phyloP scores from a whole-genome alignment of 768 basidiomycete genomes.

The Hygrocybe punicea region DNA sequence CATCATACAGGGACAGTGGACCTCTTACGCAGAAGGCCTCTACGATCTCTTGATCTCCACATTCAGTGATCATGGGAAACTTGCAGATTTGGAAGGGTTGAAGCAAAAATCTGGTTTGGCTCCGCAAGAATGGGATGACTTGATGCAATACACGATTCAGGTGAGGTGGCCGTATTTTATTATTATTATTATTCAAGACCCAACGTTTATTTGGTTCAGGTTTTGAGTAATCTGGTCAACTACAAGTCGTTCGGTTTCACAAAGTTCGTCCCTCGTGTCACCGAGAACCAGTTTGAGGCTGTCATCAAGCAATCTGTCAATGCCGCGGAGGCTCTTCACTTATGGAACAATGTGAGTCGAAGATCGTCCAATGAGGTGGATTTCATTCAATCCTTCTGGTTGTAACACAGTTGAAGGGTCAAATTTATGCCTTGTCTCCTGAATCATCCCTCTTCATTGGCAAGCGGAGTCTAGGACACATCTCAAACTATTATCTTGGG shows the following conservation, averaged over 20 bases:
- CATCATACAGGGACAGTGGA: slow-evolving; percentile 85
- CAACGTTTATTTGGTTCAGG: slow-evolving; percentile 27
- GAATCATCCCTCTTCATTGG: slow-evolving; percentile 72
- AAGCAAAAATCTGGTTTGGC: slow-evolving; percentile 52
- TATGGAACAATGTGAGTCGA: slow-evolving; percentile 60
- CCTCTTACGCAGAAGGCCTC: slow-evolving; percentile 60
- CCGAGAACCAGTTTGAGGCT: slow-evolving; percentile 56
- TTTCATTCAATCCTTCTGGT: too few relatives aligned
- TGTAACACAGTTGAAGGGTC: slow-evolving; percentile 55
- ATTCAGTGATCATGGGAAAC: slow-evolving; percentile 57
- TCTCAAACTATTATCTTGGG: slow-evolving; percentile 85
- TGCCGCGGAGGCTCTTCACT: slow-evolving; percentile 46
- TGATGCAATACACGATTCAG: slow-evolving; percentile 73
- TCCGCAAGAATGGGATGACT: slow-evolving; percentile 60
- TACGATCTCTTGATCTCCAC: slow-evolving; percentile 69
- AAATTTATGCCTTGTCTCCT: slow-evolving; percentile 68
- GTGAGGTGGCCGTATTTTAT: slow-evolving; percentile 34
- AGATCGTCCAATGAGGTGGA: background rate
- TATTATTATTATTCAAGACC: background rate
- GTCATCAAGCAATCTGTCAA: slow-evolving; percentile 63
- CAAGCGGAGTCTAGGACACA: slow-evolving; percentile 70
- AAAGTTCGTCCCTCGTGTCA: slow-evolving; percentile 76
- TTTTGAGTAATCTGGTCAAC: slow-evolving; percentile 65
- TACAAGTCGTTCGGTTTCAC: slow-evolving; percentile 82
- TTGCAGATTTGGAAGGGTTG: slow-evolving; percentile 55